phyloP scores from a whole-genome alignment of 352 stramenopile genomes.

The Aphanomyces cochlioides region DNA sequence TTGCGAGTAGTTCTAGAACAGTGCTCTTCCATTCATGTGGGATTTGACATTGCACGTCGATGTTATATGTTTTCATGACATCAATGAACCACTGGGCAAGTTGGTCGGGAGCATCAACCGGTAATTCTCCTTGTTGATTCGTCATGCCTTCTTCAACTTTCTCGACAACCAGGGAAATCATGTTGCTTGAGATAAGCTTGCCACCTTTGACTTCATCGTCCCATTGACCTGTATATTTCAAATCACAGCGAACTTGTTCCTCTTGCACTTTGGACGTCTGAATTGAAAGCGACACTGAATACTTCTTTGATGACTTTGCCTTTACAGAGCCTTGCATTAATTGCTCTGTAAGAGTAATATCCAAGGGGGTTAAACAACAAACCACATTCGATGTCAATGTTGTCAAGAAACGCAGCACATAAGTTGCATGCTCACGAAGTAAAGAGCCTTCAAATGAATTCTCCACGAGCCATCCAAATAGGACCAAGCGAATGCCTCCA shows the following conservation, averaged over 20 bases:
- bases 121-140: too few relatives aligned
- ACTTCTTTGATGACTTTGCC: slow-evolving; percentile 28
- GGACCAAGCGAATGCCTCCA: slow-evolving; percentile 33
- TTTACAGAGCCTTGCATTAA: too few relatives aligned
- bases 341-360: too few relatives aligned
- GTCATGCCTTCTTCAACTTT: too few relatives aligned
- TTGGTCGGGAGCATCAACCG: not conserved
- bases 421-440: slow-evolving; percentile 60
- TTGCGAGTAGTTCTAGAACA: not conserved
- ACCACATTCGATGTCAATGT: slow-evolving; percentile 48
- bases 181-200: too few relatives aligned
- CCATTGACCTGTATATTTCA: too few relatives aligned
- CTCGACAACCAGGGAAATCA: too few relatives aligned
- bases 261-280: slow-evolving; percentile 35
- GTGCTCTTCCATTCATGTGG: not conserved
- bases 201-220: too few relatives aligned
- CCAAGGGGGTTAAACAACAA: slow-evolving; percentile 34
- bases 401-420: slow-evolving; percentile 63
- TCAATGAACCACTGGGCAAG: slow-evolving; percentile 19
- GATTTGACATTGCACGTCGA: not conserved
- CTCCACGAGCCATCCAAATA: slow-evolving; percentile 68
- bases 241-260: slow-evolving; percentile 32
- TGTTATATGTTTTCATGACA: not conserved
- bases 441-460: slow-evolving; percentile 39
- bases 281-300: slow-evolving; percentile 38